Conservation (phyloP, 2,329 filamentous ascomycete genomes). For the Trichoderma citrinoviride region DNA sequence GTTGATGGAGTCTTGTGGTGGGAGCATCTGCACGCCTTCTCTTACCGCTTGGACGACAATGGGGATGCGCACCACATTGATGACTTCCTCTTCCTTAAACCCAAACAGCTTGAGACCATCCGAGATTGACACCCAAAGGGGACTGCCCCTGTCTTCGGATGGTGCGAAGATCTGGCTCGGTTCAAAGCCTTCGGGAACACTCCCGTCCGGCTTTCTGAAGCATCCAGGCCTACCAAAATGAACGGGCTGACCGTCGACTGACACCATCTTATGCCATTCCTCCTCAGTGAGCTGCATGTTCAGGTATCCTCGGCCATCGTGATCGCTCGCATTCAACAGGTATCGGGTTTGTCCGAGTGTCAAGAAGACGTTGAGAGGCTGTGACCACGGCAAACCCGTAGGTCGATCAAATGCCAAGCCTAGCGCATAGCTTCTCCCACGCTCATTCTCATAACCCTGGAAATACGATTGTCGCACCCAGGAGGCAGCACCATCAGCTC, state of each 20-base stretch:
- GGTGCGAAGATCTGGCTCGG: constrained; percentile 35
- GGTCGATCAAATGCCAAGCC: constrained; percentile 37
- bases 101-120: constrained; percentile 39
- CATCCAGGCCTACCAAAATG: constrained; percentile 37
- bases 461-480: constrained; percentile 38
- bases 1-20: constrained; percentile 28
- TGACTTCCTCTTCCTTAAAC: constrained; percentile 37
- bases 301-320: constrained; percentile 36
- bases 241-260: constrained; percentile 33
- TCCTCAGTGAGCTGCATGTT: constrained; percentile 40
- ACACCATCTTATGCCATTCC: constrained; percentile 37
- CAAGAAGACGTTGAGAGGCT: constrained; percentile 38
- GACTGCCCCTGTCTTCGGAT: constrained; percentile 31
- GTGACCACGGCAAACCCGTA: constrained; percentile 35
- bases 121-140: constrained; percentile 35
- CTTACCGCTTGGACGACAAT: constrained; percentile 37
- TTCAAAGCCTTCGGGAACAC: constrained; percentile 33
- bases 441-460: constrained; percentile 35
- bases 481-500: constrained; percentile 37
- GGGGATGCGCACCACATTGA: constrained; percentile 38
- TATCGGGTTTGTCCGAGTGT: constrained; percentile 39
- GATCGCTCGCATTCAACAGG: constrained; percentile 37
- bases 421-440: constrained; percentile 36
- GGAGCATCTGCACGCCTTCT: constrained; percentile 33
- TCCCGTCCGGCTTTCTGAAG: constrained; percentile 31